Conservation (phyloP, 2,329 filamentous ascomycete species). For the Pseudocercospora vitis region DNA sequence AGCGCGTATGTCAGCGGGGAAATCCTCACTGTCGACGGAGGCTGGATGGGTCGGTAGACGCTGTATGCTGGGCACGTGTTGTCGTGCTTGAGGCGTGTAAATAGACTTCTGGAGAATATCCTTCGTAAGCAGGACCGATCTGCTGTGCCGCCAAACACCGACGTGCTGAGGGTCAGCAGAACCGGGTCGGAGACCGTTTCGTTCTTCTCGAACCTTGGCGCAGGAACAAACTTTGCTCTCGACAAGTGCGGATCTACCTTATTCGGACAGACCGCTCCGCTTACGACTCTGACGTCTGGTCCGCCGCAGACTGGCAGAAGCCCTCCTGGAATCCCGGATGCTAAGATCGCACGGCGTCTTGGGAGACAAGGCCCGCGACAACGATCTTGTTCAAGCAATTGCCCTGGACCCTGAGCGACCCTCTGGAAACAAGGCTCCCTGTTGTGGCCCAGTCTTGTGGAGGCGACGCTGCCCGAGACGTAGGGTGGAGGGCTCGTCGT, state of each 20-base stretch:
- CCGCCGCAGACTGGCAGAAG: not conserved
- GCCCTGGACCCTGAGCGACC: constrained; percentile 2
- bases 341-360: not conserved
- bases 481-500: constrained; percentile 3
- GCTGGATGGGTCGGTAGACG: constrained; percentile 78
- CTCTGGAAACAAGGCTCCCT: not conserved
- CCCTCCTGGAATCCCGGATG: not conserved
- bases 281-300: not conserved
- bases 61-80: not conserved
- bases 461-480: not conserved
- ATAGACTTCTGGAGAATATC: no score
- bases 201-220: no score
- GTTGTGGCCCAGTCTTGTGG: not conserved
- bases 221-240: no score
- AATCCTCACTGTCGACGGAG: constrained; percentile 79
- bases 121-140: no score
- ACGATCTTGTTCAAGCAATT: not conserved
- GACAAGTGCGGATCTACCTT: no score
- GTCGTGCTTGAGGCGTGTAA: not conserved
- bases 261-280: not conserved
- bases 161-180: no score
- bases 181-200: no score
- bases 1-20: constrained; percentile 81
- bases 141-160: not conserved
- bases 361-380: not conserved